Percentiles rank a stretch among this genome's conserved stretches.
Evolutionary conservation across 345 rosid species (phyloP).

Genomic region (Lepidium aucheri): DNA sequence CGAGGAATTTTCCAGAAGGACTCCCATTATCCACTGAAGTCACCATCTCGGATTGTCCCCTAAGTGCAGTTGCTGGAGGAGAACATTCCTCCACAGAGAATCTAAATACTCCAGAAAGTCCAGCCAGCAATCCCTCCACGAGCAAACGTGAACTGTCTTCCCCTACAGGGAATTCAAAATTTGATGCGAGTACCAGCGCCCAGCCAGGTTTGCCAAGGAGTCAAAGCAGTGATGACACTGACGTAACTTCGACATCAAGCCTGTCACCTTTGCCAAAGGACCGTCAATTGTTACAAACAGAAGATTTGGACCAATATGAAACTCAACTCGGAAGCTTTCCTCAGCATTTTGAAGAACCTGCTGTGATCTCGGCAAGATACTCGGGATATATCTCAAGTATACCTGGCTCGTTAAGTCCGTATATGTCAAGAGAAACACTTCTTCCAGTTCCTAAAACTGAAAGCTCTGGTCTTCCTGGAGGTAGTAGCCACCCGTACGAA

Average conservation of each 20-base stretch:
- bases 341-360: conserved; percentile 12
- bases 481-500: background rate
- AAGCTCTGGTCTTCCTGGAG: background rate
- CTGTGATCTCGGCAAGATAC: conserved; percentile 20
- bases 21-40: conserved; percentile 24
- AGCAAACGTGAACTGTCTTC: background rate
- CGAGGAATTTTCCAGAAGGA: conserved; percentile 17
- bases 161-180: background rate
- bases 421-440: background rate
- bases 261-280: conserved; percentile 15
- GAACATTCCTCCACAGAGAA: background rate
- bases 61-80: background rate
- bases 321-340: background rate
- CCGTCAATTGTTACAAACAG: background rate
- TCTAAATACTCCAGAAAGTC: background rate
- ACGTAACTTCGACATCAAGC: conserved; percentile 9
- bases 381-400: conserved; percentile 6
- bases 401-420: background rate
- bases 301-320: background rate
- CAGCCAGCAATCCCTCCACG: background rate
- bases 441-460: background rate
- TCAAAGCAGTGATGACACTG: conserved; percentile 13
- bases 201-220: conserved; percentile 2
- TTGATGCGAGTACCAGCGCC: background rate
- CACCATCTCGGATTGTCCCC: conserved; percentile 23